Evolutionary conservation across 2,329 filamentous ascomycete species (phyloP).

Genomic region (Colletotrichum magnum): DNA sequence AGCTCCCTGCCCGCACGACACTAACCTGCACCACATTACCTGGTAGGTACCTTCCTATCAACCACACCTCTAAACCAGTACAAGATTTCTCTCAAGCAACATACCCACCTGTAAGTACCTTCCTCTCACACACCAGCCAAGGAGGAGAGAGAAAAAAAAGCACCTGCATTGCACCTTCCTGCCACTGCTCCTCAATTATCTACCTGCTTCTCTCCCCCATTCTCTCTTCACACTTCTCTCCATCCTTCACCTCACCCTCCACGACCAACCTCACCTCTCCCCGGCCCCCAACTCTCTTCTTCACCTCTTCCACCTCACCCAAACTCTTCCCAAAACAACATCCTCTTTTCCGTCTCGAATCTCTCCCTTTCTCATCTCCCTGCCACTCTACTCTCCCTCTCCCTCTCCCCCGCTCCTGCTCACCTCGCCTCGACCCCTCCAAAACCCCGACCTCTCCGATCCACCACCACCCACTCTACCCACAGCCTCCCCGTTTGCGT

Average conservation of each 20-base stretch:
- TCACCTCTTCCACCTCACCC: conserved; percentile 46
- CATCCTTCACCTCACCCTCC: conserved; percentile 44
- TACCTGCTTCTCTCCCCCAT: conserved; percentile 45
- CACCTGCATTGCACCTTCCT: conserved; percentile 39
- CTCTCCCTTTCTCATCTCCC: conserved; percentile 36
- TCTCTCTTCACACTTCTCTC: conserved; percentile 46
- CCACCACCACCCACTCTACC: conserved; percentile 36
- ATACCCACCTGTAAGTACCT: conserved; percentile 22
- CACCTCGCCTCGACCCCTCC: conserved; percentile 41
- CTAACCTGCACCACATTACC: too few species aligned
- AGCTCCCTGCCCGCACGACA: not conserved
- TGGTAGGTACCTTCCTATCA: too few species aligned
- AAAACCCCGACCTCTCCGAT: conserved; percentile 28
- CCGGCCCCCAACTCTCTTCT: conserved; percentile 44
- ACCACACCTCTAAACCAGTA: not conserved
- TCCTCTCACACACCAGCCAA: conserved; percentile 21
- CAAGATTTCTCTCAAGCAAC: conserved; percentile 1
- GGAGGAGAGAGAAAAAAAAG: conserved; percentile 21
- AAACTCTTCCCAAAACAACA: conserved; percentile 43
- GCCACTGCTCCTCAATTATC: conserved; percentile 45
- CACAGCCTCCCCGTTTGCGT: conserved; percentile 16
- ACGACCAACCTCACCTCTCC: conserved; percentile 42
- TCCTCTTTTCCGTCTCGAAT: conserved; percentile 45
- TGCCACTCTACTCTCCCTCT: conserved; percentile 38
- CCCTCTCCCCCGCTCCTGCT: not conserved